A percentile compares a stretch with the other conserved stretches of the same genome.
phyloP scores from a whole-genome alignment of 108 stramenopile genomes.

The Conticribra guillardii region DNA sequence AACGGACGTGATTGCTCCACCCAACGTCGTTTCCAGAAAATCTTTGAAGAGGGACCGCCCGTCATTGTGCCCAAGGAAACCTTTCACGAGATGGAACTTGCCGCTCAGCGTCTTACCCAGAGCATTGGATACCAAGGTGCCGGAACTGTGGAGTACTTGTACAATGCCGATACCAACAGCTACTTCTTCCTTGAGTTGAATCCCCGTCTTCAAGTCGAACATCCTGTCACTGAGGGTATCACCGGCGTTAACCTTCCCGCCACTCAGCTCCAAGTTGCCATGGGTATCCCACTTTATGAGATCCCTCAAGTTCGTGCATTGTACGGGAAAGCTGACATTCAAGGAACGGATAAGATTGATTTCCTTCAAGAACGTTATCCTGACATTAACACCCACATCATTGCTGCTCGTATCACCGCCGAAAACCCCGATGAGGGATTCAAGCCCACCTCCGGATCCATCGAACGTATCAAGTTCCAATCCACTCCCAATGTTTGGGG shows the following conservation, averaged over 20 bases:
- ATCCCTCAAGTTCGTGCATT: constrained; percentile 91
- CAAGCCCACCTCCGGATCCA: constrained; percentile 97
- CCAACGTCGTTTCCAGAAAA: constrained; percentile 99
- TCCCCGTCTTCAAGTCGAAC: constrained; percentile 98
- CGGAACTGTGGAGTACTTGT: constrained; percentile 98
- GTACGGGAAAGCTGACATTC: constrained; percentile 82
- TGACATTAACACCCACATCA: constrained; percentile 87
- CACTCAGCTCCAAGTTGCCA: constrained; percentile 96
- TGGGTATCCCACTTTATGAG: constrained; percentile 96
- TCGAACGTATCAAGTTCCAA: constrained; percentile 99
- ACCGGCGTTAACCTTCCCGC: constrained; percentile 92
- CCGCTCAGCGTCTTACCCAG: constrained; percentile 94
- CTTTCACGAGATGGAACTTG: constrained; percentile 93
- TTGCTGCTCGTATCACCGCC: constrained; percentile 99
- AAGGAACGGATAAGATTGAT: constrained; percentile 86
- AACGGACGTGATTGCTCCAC: constrained; percentile 98
- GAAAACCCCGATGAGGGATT: constrained; percentile 99
- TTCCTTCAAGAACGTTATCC: constrained; percentile 91
- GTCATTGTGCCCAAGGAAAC: constrained; percentile 82
- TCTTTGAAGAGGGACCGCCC: constrained; percentile 98
- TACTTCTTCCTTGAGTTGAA: constrained; percentile 98
- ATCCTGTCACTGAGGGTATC: constrained; percentile 95
- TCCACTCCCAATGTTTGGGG: constrained; percentile 97
- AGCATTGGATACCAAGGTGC: constrained; percentile 97
- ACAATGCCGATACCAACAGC: constrained; percentile 92